Conservation (phyloP, 2,329 filamentous ascomycete species). For the Colletotrichum gloeosporioides region DNA sequence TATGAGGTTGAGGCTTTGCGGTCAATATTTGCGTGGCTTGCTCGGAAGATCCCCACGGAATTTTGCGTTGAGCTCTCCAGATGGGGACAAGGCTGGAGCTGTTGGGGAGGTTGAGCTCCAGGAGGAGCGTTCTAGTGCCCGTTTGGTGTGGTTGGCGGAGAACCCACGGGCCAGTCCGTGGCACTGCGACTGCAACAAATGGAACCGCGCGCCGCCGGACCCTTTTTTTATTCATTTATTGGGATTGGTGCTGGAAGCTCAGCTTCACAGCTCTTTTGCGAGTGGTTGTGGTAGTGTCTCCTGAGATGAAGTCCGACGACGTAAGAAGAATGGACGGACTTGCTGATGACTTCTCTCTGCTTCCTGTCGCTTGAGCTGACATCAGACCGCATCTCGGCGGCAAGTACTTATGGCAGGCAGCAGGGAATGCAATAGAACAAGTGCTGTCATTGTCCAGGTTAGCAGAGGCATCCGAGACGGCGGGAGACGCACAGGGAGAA, state of each 20-base stretch:
- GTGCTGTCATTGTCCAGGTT: background rate
- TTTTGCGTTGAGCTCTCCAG: conserved; percentile 24
- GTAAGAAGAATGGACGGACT: background rate
- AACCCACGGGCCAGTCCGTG: conserved; percentile 19
- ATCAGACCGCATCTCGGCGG: background rate
- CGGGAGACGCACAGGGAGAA: background rate
- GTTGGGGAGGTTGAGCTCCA: conserved; percentile 22
- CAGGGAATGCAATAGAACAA: background rate
- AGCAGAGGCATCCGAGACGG: background rate
- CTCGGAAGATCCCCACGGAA: conserved; percentile 22
- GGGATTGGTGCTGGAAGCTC: background rate
- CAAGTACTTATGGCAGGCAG: background rate
- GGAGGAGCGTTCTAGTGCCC: background rate
- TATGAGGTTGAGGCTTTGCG: background rate
- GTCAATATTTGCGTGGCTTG: background rate
- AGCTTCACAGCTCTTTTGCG: background rate
- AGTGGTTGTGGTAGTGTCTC: background rate
- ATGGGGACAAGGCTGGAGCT: conserved; percentile 23
- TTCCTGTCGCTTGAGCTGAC: background rate
- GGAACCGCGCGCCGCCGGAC: background rate
- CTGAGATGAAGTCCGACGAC: background rate
- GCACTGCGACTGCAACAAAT: background rate
- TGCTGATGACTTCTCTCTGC: background rate
- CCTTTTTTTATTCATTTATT: background rate
- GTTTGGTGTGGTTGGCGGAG: conserved; percentile 13